Conservation (phyloP, 1,139 yeast genomes). For the Zygotorulaspora mrakii region DNA sequence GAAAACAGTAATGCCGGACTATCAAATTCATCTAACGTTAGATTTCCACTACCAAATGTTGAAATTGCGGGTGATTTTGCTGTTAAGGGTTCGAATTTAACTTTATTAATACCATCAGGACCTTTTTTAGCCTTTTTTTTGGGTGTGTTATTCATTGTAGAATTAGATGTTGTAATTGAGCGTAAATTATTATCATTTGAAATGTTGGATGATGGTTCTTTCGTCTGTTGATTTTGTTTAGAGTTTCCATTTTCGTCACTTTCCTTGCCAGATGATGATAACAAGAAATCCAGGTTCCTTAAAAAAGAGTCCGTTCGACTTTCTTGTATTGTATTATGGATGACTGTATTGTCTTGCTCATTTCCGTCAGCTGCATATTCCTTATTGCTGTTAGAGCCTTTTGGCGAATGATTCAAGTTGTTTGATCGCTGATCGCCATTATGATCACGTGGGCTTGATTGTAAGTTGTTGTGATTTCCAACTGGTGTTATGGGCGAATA, state of each 20-base stretch:
- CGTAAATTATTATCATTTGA: not conserved
- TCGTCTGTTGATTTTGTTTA: not conserved
- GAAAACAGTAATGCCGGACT: constrained; percentile 38
- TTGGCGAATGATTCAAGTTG: not conserved
- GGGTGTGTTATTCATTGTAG: not conserved
- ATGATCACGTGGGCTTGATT: not conserved
- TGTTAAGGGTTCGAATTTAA: constrained; percentile 55
- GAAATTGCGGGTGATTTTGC: constrained; percentile 47
- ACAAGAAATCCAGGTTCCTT: constrained; percentile 38
- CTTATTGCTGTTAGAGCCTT: not conserved
- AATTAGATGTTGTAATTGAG: not conserved
- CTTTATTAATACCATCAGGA: constrained; percentile 28
- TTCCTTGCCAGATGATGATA: constrained; percentile 23
- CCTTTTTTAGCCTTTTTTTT: constrained; percentile 6
- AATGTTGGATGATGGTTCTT: not conserved
- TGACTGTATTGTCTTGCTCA: constrained; percentile 17
- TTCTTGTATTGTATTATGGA: constrained; percentile 15
- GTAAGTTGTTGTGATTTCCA: constrained; percentile 4
- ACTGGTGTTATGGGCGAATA: constrained; percentile 10
- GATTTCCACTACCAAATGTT: constrained; percentile 70
- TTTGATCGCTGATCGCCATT: not conserved
- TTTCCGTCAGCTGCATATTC: constrained; percentile 6
- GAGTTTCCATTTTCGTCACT: constrained; percentile 6
- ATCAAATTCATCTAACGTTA: constrained; percentile 48
- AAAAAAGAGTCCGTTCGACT: constrained; percentile 34